Conservation (phyloP, 257 asterid genomes). For the Solanum acaule region DNA sequence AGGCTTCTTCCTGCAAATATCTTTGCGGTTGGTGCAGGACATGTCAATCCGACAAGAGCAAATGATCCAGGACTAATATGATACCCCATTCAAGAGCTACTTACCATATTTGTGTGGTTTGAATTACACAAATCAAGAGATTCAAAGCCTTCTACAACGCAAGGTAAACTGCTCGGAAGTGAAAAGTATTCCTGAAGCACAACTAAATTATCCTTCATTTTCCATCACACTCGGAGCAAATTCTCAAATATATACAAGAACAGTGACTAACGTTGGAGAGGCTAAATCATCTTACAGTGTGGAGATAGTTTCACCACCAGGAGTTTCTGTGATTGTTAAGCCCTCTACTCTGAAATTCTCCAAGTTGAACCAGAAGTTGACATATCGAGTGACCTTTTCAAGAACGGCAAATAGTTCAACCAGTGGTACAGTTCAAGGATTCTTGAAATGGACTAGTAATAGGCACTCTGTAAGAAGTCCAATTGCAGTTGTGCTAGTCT, state of each 20-base stretch:
- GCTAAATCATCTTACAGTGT: slow-evolving; percentile 2
- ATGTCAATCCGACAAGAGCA: neutral
- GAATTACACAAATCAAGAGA: neutral
- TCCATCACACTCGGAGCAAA: neutral
- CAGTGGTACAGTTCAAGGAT: neutral
- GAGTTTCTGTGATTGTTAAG: neutral
- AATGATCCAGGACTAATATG: neutral
- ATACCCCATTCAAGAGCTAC: neutral
- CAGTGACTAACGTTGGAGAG: slow-evolving; percentile 10
- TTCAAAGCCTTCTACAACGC: neutral
- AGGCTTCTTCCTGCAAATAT: neutral
- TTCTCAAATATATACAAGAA: slow-evolving; percentile 2
- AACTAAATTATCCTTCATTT: neutral
- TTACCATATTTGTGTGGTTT: neutral
- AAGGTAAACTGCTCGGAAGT: neutral
- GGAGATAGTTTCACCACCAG: slow-evolving; percentile 7
- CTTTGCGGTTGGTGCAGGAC: neutral
- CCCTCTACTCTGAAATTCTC: slow-evolving; percentile 1
- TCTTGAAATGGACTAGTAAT: slow-evolving; percentile 2
- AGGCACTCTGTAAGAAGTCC: slow-evolving; percentile 6
- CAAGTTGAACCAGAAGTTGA: neutral
- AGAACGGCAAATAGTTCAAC: neutral
- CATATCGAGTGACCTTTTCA: slow-evolving; percentile 1
- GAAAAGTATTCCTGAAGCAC: neutral
- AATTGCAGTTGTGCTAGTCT: neutral